A percentile compares a stretch with the other conserved stretches of the same genome.
phyloP scores from a whole-genome alignment of 2,329 filamentous ascomycete genomes.

The Acephala macrosclerotiorum region DNA sequence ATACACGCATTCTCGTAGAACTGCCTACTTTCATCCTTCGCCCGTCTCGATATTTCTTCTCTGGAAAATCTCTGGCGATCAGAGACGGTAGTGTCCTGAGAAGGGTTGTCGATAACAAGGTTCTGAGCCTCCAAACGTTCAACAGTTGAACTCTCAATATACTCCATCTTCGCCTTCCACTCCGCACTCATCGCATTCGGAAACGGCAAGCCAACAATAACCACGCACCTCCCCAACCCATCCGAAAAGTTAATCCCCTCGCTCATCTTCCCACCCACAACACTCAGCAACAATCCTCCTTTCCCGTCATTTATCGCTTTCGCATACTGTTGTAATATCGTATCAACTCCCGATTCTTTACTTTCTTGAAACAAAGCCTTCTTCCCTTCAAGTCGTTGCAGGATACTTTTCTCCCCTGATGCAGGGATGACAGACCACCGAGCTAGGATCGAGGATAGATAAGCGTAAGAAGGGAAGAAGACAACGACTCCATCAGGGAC shows the following conservation, averaged over 20 bases:
- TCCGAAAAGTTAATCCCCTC: conserved; percentile 99
- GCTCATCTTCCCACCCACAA: conserved; percentile 93
- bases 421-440: conserved; percentile 60
- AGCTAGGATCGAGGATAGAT: conserved; percentile 76
- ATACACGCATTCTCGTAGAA: conserved; percentile 97
- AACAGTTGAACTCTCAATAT: conserved; percentile 72
- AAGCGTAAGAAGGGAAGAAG: conserved; percentile 96
- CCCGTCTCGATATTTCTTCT: conserved; percentile 46
- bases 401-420: conserved; percentile 52
- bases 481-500: conserved; percentile 91
- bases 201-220: conserved; percentile 92
- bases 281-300: conserved; percentile 85
- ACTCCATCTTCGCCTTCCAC: conserved; percentile 91
- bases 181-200: conserved; percentile 89
- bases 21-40: conserved; percentile 70
- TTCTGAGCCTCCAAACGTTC: conserved; percentile 43
- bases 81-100: neutral
- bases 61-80: conserved; percentile 25
- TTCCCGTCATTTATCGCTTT: conserved; percentile 65
- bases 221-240: conserved; percentile 83
- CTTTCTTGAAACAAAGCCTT: conserved; percentile 70
- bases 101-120: no score
- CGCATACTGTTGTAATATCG: conserved; percentile 77
- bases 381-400: conserved; percentile 62
- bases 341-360: conserved; percentile 61